These are phyloP conservation scores for Isabelozyma rhagii DNA, from an alignment of 805 yeast species.

Conservation along the genomic window DNA sequence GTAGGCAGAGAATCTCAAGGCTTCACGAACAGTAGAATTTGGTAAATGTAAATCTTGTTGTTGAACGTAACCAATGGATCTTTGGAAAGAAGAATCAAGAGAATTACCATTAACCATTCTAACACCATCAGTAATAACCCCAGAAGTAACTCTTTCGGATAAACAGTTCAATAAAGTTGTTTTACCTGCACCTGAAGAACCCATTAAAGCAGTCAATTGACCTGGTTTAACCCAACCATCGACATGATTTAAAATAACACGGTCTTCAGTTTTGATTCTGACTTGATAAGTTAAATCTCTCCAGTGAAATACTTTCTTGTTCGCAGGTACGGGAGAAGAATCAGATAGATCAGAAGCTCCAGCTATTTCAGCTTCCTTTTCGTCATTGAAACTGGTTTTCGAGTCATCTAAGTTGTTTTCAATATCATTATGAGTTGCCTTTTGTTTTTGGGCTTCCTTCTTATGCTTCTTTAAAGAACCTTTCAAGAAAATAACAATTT, in stretches of 20 bases:
- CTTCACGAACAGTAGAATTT: constrained; percentile 70
- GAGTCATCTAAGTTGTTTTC: constrained; percentile 20
- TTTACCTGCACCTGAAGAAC: constrained; percentile 86
- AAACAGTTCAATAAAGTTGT: constrained; percentile 72
- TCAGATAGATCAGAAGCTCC: constrained; percentile 1
- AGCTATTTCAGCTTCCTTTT: constrained; percentile 20
- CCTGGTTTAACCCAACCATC: constrained; percentile 79
- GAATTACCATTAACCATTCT: constrained; percentile 64
- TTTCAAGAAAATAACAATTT: constrained; percentile 26
- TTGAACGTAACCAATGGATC: constrained; percentile 78
- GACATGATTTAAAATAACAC: constrained; percentile 37
- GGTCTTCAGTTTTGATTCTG: constrained; percentile 33
- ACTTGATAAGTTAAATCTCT: constrained; percentile 35
- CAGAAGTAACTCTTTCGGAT: constrained; percentile 67
- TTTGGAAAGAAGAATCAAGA: constrained; percentile 63
- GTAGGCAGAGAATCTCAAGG: constrained; percentile 67
- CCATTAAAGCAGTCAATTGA: constrained; percentile 78
- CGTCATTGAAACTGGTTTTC: constrained; percentile 25
- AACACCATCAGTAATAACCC: constrained; percentile 66
- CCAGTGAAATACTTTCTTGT: constrained; percentile 32
- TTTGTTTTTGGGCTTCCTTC: constrained; percentile 13
- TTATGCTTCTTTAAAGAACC: constrained; percentile 29
- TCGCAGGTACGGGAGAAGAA: constrained; percentile 4
- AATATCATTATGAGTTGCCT: constrained; percentile 11
- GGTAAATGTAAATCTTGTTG: constrained; percentile 77